Conservation (phyloP, 208 protist species). For the Trypanosoma caninum region DNA sequence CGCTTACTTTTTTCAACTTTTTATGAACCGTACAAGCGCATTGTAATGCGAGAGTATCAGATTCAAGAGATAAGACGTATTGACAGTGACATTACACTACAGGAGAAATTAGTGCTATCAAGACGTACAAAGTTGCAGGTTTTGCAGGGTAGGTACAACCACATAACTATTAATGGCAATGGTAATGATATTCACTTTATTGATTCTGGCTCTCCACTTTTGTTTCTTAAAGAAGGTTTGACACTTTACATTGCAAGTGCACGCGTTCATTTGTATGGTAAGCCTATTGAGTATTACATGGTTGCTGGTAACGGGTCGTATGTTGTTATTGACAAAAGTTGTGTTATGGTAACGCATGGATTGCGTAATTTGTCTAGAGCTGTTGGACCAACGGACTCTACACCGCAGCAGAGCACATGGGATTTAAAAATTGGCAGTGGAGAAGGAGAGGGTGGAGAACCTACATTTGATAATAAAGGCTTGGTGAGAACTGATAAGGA, state of each 20-base stretch:
- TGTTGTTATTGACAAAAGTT: conserved; percentile 42
- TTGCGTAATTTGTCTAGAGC: background rate
- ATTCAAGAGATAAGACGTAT: conserved; percentile 37
- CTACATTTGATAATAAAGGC: background rate
- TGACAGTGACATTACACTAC: conserved; percentile 42
- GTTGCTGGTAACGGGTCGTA: conserved; percentile 65
- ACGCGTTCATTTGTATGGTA: conserved; percentile 41
- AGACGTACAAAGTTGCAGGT: conserved; percentile 40
- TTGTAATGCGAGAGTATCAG: conserved; percentile 47
- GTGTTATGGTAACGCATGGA: conserved; percentile 22
- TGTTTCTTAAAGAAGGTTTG: conserved; percentile 63
- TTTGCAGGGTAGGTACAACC: conserved; percentile 32
- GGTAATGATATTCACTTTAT: conserved; percentile 63
- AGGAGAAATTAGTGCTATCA: conserved; percentile 44
- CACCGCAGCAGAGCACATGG: background rate
- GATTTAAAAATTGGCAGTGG: conserved; percentile 1
- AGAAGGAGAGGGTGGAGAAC: background rate
- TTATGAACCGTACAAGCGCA: conserved; percentile 63
- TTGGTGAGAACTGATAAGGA: background rate
- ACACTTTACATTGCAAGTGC: conserved; percentile 68
- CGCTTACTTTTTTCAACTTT: conserved; percentile 39
- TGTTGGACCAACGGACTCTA: background rate
- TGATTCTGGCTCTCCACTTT: conserved; percentile 26
- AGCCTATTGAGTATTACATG: conserved; percentile 51
- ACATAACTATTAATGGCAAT: conserved; percentile 56